Percentiles rank a stretch among this genome's conserved stretches.
phyloP scores from a whole-genome alignment of 139 green algal genomes.

The Closterium sp. region DNA sequence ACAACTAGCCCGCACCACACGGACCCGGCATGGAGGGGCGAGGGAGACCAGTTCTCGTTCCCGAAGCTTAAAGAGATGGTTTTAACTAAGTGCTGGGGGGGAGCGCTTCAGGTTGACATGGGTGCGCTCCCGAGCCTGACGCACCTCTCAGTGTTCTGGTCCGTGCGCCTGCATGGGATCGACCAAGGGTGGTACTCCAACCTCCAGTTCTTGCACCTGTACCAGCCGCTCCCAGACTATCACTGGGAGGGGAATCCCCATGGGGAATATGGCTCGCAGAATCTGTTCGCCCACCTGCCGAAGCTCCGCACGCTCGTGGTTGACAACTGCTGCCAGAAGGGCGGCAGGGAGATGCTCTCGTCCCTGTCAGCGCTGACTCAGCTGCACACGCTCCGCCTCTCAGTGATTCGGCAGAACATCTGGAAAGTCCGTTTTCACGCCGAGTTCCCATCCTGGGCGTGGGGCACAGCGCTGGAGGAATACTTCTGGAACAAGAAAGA shows the following conservation, averaged over 20 bases:
- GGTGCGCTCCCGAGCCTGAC: not conserved
- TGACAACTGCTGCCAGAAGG: not conserved
- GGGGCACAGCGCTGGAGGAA: not conserved
- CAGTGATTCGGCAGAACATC: not conserved
- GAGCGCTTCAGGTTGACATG: not conserved
- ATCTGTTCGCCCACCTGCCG: not conserved
- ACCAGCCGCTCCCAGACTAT: not conserved
- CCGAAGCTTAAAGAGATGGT: not conserved
- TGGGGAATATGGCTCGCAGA: not conserved
- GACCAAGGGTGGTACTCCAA: not conserved
- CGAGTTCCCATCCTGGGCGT: not conserved
- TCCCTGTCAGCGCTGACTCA: not conserved
- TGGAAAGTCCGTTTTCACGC: not conserved
- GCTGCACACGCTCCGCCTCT: not conserved
- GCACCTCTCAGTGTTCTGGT: not conserved
- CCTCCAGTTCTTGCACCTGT: not conserved
- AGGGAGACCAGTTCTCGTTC: not conserved
- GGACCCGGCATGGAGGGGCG: not conserved
- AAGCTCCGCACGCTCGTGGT: not conserved
- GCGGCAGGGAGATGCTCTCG: not conserved
- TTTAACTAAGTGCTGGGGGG: not conserved
- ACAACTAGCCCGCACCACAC: not conserved
- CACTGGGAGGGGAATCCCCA: not conserved
- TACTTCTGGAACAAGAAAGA: not conserved
- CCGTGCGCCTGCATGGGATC: not conserved